phyloP scores from a whole-genome alignment of 306 rosid species.

The Spatholobus suberectus region DNA sequence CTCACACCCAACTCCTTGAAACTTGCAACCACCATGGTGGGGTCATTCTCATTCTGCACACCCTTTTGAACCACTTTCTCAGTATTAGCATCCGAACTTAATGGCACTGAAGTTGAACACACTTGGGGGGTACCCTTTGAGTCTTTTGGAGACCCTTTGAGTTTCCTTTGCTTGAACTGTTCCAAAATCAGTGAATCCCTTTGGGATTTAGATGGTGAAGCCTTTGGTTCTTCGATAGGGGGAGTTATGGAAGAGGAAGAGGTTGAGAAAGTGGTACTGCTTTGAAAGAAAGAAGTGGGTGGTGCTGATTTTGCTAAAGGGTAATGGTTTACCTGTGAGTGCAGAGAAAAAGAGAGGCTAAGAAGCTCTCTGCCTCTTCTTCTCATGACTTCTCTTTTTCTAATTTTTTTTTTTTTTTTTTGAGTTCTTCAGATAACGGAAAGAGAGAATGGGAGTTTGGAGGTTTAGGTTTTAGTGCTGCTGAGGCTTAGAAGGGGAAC shows the following conservation, averaged over 20 bases:
- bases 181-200: slow-evolving; percentile 73
- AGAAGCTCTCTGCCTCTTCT: slow-evolving; percentile 58
- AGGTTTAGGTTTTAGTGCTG: too few relatives aligned
- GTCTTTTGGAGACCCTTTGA: slow-evolving; percentile 58
- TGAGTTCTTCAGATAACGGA: background rate
- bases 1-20: slow-evolving; percentile 71
- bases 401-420: too few relatives aligned
- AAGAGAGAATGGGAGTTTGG: background rate
- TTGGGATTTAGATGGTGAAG: slow-evolving; percentile 36
- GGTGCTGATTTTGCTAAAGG: slow-evolving; percentile 43
- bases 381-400: slow-evolving; percentile 38
- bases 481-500: too few relatives aligned
- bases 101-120: background rate
- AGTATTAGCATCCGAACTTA: background rate
- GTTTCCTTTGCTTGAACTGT: slow-evolving; percentile 69
- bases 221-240: background rate
- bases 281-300: slow-evolving; percentile 45
- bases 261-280: slow-evolving; percentile 58
- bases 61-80: slow-evolving; percentile 43
- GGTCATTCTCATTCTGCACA: slow-evolving; percentile 46
- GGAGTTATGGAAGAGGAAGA: slow-evolving; percentile 37
- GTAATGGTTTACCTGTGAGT: slow-evolving; percentile 30
- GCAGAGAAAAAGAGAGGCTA: slow-evolving; percentile 36
- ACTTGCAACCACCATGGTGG: slow-evolving; percentile 47
- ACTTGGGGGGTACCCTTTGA: slow-evolving; percentile 23